Evolutionary conservation across 2,329 filamentous ascomycete species (phyloP).

Genomic region (Cladobotryum mycophilum): DNA sequence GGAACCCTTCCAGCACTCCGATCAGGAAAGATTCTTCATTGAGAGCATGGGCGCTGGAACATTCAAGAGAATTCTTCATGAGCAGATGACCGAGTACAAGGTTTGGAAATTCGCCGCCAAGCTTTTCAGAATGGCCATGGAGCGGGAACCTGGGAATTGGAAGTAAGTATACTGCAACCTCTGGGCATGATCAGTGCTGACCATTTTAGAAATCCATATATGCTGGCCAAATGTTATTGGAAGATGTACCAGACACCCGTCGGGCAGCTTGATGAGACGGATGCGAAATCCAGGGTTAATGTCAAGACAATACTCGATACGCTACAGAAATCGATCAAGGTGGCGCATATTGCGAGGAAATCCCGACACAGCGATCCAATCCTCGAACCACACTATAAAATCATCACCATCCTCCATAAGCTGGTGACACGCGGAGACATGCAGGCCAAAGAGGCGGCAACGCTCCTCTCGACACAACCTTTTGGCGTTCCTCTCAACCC

Average conservation of each 20-base stretch:
- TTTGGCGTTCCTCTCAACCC: constrained; percentile 35
- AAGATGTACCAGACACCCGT: constrained; percentile 52
- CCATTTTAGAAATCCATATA: constrained; percentile 46
- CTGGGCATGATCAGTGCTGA: neutral
- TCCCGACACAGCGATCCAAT: constrained; percentile 65
- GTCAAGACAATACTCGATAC: constrained; percentile 38
- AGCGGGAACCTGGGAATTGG: constrained; percentile 49
- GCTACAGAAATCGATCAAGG: constrained; percentile 45
- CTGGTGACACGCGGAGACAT: constrained; percentile 56
- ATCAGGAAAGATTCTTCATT: constrained; percentile 53
- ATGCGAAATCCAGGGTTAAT: constrained; percentile 27
- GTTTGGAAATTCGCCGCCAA: constrained; percentile 56
- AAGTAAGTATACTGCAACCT: constrained; percentile 35
- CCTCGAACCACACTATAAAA: constrained; percentile 88
- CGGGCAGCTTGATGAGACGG: constrained; percentile 38
- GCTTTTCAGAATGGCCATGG: constrained; percentile 51
- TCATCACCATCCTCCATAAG: constrained; percentile 76
- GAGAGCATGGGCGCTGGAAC: constrained; percentile 44
- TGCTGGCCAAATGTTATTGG: constrained; percentile 58
- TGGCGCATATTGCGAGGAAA: constrained; percentile 47
- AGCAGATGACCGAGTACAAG: constrained; percentile 53
- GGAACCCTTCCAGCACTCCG: constrained; percentile 53
- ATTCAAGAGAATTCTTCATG: constrained; percentile 46
- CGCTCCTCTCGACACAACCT: constrained; percentile 51
- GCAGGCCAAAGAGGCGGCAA: constrained; percentile 40